These are phyloP conservation scores for Lecanoromycetidae sp. DNA, from an alignment of 2,329 filamentous ascomycete species.

Conservation along the genomic window DNA sequence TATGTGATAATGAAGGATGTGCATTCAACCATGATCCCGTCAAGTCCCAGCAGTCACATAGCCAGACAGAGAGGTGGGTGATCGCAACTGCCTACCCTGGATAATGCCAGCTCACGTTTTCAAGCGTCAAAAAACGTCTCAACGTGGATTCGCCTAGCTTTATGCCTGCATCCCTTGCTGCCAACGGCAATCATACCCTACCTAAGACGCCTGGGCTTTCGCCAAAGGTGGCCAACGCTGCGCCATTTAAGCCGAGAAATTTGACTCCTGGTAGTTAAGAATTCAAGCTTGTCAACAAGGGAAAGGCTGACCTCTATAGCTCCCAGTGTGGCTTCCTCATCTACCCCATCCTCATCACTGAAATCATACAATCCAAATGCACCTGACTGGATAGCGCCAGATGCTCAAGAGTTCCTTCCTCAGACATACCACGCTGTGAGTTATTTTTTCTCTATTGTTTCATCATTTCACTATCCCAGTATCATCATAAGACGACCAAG, in stretches of 20 bases:
- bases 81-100: neutral
- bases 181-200: slow-evolving; percentile 32
- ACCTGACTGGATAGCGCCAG: slow-evolving; percentile 36
- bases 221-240: slow-evolving; percentile 78
- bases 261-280: slow-evolving; percentile 26
- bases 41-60: slow-evolving; percentile 39
- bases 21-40: slow-evolving; percentile 76
- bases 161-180: slow-evolving; percentile 52
- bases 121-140: slow-evolving; percentile 58
- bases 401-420: slow-evolving; percentile 35
- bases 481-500: too few species aligned
- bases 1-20: slow-evolving; percentile 42
- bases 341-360: slow-evolving; percentile 17
- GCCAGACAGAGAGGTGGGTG: slow-evolving; percentile 29
- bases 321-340: slow-evolving; percentile 31
- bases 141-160: slow-evolving; percentile 97
- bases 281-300: neutral
- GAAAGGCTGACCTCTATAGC: slow-evolving; percentile 13
- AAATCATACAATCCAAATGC: slow-evolving; percentile 36
- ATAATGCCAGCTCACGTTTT: slow-evolving; percentile 11
- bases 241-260: slow-evolving; percentile 67
- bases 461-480: neutral
- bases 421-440: slow-evolving; percentile 16
- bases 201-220: slow-evolving; percentile 67
- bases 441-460: neutral